Base-by-base conservation (phyloP, 306 rosid species). In the Psophocarpus tetragonolobus region DNA sequence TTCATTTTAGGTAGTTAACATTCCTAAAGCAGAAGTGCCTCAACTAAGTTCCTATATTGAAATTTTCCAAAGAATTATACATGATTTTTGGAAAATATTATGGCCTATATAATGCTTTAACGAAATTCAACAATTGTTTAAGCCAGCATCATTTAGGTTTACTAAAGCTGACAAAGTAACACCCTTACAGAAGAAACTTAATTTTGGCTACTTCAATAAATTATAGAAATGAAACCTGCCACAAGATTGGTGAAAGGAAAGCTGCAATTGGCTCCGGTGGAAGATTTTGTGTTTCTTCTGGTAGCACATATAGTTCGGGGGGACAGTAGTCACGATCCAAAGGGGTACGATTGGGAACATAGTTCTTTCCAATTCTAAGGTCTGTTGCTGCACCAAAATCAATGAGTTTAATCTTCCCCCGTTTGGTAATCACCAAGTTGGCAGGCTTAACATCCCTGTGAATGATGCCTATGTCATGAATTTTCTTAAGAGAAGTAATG, bases 331-430 rank as follows among this genome's bases (percentile, higher is more conserved):
- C 88, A 1, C 92, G 97, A 79, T 92, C 97, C 64, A 92, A 82
- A 57, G 89, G 77, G 75, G 83, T 79, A 38, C 50, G 68, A 48
- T 84, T 71, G 5, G 96, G 93, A 13, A 81, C 78, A 21, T 87
- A 92, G 86, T 92, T 92, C 88, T 90, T 92, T 56, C 97, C 96
- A 30, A 92, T 88, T 58, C 96, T 80, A 33, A 92, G 91, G 81
- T 88, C 97, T 2, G 96, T 82, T 51, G 97, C 91, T 21, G 96
- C 86, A 78, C 97, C 97, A n/a, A 92, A 92, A 85, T 90, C 93
- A 32, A 90, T 92, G 81, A 90, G 87, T 84, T 92, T 90, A 70
- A 90, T 84, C 89, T 85, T 68, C 41, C 95, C 95, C 61, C 33
- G 62, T 68, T 78, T 84, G 1, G 93, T 92, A 66, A 92, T 96